Evolutionary conservation across 176 grass and related monocot genomes (phyloP).

Genomic region (Neostapfia colusana): DNA sequence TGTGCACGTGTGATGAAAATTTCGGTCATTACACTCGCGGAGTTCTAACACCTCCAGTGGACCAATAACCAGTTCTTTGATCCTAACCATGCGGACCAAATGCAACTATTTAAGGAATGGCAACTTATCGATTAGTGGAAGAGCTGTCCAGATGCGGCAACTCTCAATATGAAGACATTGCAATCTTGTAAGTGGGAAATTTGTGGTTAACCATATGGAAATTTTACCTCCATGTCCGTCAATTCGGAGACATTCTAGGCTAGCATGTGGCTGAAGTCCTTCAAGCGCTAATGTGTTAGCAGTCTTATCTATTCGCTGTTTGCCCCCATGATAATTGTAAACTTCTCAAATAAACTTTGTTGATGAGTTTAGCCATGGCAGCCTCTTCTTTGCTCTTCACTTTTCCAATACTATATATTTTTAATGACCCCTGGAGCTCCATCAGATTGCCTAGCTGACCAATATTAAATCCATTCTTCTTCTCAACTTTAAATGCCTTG

Average conservation of each 20-base stretch:
- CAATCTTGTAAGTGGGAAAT: background rate
- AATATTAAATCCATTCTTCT: constrained; percentile 17
- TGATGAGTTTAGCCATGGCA: background rate
- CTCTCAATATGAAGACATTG: background rate
- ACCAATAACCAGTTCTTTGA: constrained; percentile 11
- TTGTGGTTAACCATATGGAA: constrained; percentile 5
- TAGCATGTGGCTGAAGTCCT: constrained; percentile 4
- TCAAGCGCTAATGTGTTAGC: constrained; percentile 26
- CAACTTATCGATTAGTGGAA: constrained; percentile 36
- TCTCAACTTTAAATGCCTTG: background rate
- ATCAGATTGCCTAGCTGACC: background rate
- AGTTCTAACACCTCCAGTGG: constrained; percentile 29
- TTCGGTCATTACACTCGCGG: no score
- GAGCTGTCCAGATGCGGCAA: background rate
- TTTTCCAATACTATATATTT: constrained; percentile 25
- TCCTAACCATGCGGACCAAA: background rate
- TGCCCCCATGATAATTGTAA: constrained; percentile 25
- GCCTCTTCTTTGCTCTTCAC: constrained; percentile 8
- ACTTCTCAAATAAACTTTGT: constrained; percentile 3
- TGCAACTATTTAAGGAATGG: constrained; percentile 24
- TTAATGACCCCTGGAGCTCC: constrained; percentile 23
- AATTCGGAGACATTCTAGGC: constrained; percentile 1
- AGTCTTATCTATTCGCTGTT: background rate
- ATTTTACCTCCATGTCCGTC: constrained; percentile 1
- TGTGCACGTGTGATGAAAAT: no score